Conservation (phyloP, 225 moss, liverwort and hornwort species). For the Polytrichum commune region DNA sequence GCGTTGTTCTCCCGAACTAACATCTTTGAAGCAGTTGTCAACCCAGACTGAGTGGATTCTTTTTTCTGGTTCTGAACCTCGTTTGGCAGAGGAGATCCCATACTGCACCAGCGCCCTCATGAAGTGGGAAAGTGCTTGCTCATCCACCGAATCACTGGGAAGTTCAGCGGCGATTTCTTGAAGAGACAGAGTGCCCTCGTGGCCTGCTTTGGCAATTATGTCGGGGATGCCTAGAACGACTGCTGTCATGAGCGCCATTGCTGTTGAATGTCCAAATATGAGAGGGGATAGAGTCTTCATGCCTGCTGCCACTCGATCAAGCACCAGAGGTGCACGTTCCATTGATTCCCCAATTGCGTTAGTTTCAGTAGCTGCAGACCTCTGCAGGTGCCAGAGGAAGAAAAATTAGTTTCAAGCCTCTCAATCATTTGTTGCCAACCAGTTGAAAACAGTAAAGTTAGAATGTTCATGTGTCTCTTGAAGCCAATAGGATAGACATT, state of each 20-base stretch:
- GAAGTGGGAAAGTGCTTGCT: constrained; percentile 18
- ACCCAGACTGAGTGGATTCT: constrained; percentile 9
- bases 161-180: constrained; percentile 17
- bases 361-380: not conserved
- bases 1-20: constrained; percentile 25
- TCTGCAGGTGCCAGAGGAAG: not conserved
- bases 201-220: constrained; percentile 25
- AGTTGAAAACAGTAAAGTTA: too few relatives aligned
- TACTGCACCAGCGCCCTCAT: constrained; percentile 20
- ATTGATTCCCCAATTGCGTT: not conserved
- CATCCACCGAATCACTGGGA: constrained; percentile 7
- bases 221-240: constrained; percentile 22
- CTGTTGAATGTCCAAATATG: constrained; percentile 24
- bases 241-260: constrained; percentile 30
- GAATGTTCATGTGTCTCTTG: too few relatives aligned
- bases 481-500: too few relatives aligned
- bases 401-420: too few relatives aligned
- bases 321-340: not conserved
- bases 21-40: constrained; percentile 23
- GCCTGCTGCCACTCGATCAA: not conserved
- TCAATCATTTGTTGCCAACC: too few relatives aligned
- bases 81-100: constrained; percentile 12
- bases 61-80: not conserved
- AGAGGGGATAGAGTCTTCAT: constrained; percentile 16
- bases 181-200: constrained; percentile 5